Conservation (phyloP, 805 yeast genomes). For the Metschnikowia baotianmanensis region DNA sequence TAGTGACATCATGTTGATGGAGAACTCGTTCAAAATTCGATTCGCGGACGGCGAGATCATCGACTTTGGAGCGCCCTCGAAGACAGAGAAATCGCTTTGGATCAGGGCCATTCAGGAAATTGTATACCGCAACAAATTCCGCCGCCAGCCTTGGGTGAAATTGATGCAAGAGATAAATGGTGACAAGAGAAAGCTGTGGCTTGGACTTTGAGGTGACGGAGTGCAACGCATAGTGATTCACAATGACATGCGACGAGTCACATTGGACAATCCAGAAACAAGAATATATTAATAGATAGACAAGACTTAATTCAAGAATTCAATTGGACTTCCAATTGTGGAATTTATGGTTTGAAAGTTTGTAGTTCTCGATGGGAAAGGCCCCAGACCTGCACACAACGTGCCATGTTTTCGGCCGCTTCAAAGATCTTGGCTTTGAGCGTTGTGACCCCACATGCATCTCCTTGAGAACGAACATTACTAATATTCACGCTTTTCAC, state of each 20-base stretch:
- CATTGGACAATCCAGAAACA: neutral
- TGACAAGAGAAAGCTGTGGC: slow-evolving; percentile 8
- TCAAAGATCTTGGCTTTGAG: too few species aligned
- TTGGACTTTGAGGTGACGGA: neutral
- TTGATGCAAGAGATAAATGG: slow-evolving; percentile 33
- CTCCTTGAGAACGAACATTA: too few species aligned
- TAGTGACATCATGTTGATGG: slow-evolving; percentile 67
- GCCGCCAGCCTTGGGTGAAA: slow-evolving; percentile 62
- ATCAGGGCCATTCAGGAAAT: slow-evolving; percentile 54
- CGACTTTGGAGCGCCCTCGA: slow-evolving; percentile 80
- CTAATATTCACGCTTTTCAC: too few species aligned
- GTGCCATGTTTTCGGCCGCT: too few species aligned
- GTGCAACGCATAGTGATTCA: neutral
- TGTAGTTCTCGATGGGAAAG: too few species aligned
- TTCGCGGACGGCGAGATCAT: slow-evolving; percentile 81
- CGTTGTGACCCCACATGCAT: too few species aligned
- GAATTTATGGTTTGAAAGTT: too few species aligned
- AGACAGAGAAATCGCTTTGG: slow-evolving; percentile 64
- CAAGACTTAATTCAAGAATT: too few species aligned
- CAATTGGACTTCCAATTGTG: too few species aligned
- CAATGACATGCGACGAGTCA: neutral
- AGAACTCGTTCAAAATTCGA: slow-evolving; percentile 69
- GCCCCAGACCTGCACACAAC: too few species aligned
- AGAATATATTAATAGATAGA: neutral
- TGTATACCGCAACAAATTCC: slow-evolving; percentile 52